phyloP scores from a whole-genome alignment of 2,329 filamentous ascomycete species.

The Parasarocladium wereldwijsianum region DNA sequence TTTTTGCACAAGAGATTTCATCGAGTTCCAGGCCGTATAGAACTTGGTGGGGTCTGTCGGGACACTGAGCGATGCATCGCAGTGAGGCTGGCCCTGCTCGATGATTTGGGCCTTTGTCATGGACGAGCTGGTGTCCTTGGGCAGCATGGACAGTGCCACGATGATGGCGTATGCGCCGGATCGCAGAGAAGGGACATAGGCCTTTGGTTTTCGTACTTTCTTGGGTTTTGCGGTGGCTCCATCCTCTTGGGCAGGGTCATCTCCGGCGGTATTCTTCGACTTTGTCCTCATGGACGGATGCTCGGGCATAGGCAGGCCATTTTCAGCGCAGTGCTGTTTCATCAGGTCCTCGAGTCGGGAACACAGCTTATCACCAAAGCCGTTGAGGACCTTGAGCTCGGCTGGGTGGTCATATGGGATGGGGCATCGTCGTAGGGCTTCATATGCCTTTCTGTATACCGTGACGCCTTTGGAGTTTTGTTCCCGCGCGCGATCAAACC shows the following conservation, averaged over 20 bases:
- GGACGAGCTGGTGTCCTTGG: conserved; percentile 34
- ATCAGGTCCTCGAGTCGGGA: conserved; percentile 50
- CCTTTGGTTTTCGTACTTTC: conserved; percentile 42
- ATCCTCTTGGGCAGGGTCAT: conserved; percentile 10
- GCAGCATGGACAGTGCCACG: conserved; percentile 46
- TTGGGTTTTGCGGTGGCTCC: conserved; percentile 25
- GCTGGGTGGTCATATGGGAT: conserved; percentile 57
- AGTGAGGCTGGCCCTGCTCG: conserved; percentile 53
- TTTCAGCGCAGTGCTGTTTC: conserved; percentile 45
- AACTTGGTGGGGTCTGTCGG: conserved; percentile 53
- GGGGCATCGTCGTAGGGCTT: conserved; percentile 63
- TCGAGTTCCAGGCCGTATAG: conserved; percentile 72
- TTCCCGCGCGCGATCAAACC: conserved; percentile 55
- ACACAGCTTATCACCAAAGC: conserved; percentile 59
- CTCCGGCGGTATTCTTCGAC: conserved; percentile 11
- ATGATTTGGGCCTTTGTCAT: conserved; percentile 57
- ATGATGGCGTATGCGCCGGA: conserved; percentile 63
- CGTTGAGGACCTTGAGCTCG: conserved; percentile 57
- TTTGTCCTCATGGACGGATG: conserved; percentile 32
- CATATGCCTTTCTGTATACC: conserved; percentile 63
- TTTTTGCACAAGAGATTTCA: conserved; percentile 60
- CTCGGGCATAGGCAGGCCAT: conserved; percentile 54
- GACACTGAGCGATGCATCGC: conserved; percentile 57
- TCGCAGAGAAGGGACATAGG: conserved; percentile 58
- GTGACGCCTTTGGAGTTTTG: conserved; percentile 54